Conservation (phyloP, 805 yeast species). For the Candida ovalis region DNA sequence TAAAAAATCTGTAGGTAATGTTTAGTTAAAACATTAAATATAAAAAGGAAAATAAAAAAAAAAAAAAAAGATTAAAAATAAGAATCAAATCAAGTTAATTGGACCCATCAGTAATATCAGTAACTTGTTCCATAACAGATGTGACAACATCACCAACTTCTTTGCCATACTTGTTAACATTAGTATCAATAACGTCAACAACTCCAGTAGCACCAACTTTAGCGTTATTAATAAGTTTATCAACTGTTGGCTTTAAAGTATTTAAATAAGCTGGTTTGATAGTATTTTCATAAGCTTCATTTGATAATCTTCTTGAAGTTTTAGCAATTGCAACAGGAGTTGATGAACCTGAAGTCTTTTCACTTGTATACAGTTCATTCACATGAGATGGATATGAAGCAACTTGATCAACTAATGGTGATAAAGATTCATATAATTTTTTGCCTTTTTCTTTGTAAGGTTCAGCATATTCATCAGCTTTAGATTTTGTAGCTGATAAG, state of each 20-base stretch:
- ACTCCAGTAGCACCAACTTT: constrained; percentile 20
- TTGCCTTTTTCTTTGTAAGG: not conserved
- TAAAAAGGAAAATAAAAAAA: not conserved
- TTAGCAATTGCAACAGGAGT: constrained; percentile 34
- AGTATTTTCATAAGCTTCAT: constrained; percentile 30
- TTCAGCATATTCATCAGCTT: not conserved
- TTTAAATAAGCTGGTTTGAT: constrained; percentile 30
- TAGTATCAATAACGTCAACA: constrained; percentile 18
- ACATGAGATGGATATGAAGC: constrained; percentile 31
- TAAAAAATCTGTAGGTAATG: no score
- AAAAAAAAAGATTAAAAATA: not conserved
- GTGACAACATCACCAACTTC: constrained; percentile 6
- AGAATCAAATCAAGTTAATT: not conserved
- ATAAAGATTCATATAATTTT: not conserved
- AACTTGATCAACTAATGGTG: constrained; percentile 26
- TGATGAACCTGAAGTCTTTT: constrained; percentile 26
- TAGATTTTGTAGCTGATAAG: not conserved
- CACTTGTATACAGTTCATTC: constrained; percentile 27
- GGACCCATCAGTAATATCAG: constrained; percentile 5
- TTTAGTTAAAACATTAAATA: not conserved
- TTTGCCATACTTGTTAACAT: constrained; percentile 7
- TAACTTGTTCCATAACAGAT: constrained; percentile 4
- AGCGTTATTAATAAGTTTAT: constrained; percentile 21
- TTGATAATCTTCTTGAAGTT: constrained; percentile 34
- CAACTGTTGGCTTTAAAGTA: constrained; percentile 24